Evolutionary conservation across 768 basidiomycete species (phyloP), one percentile per base, ranked within the genome.

Genomic region (Leccinum boreale): DNA sequence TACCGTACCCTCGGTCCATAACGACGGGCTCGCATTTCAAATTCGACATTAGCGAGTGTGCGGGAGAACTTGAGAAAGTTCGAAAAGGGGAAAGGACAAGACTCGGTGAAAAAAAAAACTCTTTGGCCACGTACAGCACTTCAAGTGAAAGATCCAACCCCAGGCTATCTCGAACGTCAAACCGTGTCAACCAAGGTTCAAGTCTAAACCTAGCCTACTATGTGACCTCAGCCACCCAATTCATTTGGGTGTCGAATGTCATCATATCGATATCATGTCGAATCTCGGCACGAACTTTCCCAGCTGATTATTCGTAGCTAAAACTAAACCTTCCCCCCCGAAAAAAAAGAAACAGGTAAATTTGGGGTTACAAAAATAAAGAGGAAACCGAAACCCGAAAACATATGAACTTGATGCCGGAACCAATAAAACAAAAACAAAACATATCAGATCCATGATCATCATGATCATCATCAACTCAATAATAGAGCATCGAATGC

Each of bases 21-120:
- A 63, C 50, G 33, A 62, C 28, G 39, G 45, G 42, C 17, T 21
- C 8, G 10, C 19, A 31, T 42, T 61, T 47, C 44, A 45, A 60
- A 50, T 23, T 47, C 56, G 31, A n/a, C 12, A 19, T 19, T 42
- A 42, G 39, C 39, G 39, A n/a, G n/a, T 44, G 42, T 3, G 17
- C 39, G 39, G 46, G 33, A 44, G 49, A 33, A 53, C 17, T 45
- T 42, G 9, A 10, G n/a, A 42, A 42, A 33, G 12, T 9, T n/a
- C 10, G 2, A 42, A 44, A 44, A 44, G 17, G 19, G 42, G 42
- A n/a, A 44, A 44, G 10, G 5, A 44, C 35, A 44, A 44, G 42
- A 44, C 42, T 44, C 42, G 19, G 42, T 19, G 19, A 44, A 44
- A 42, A 42, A 42, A 39, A n/a, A 17, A 42, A 5, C 4, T 10